Percentiles rank a stretch among this genome's conserved stretches.
phyloP scores from a whole-genome alignment of 768 basidiomycete genomes.

The Tricholoma bakamatsutake region DNA sequence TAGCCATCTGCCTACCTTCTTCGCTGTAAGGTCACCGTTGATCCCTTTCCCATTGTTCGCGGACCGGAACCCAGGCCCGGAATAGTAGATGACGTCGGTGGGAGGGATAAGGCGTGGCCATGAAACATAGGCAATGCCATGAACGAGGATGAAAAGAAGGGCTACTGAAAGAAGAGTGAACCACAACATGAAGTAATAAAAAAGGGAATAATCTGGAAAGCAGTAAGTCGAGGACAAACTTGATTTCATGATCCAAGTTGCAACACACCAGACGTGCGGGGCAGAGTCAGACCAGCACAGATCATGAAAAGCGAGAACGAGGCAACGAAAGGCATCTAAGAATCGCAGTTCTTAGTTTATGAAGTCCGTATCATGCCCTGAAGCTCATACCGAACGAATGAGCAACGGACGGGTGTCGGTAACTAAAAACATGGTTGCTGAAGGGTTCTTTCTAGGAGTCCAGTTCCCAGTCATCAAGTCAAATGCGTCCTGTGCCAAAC shows the following conservation, averaged over 20 bases:
- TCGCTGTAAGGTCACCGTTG: conserved; percentile 16
- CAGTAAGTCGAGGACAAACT: conserved; percentile 1
- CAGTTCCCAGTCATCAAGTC: conserved; percentile 92
- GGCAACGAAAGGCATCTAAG: conserved; percentile 80
- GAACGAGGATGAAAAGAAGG: conserved; percentile 65
- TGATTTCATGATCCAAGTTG: neutral
- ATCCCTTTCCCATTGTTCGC: conserved; percentile 73
- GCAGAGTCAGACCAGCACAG: conserved; percentile 77
- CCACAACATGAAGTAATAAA: conserved; percentile 85
- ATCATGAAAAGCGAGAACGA: conserved; percentile 86
- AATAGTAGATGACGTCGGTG: conserved; percentile 81
- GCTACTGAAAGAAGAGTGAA: conserved; percentile 56
- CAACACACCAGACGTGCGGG: conserved; percentile 76
- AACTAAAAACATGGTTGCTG: conserved; percentile 64
- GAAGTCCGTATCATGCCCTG: neutral
- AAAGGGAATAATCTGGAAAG: conserved; percentile 69
- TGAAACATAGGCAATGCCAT: conserved; percentile 92
- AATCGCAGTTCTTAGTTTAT: neutral
- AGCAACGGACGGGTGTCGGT: conserved; percentile 77
- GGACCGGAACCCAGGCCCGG: conserved; percentile 83
- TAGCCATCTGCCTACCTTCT: conserved; percentile 34
- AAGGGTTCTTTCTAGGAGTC: conserved; percentile 74
- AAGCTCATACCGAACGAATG: conserved; percentile 67
- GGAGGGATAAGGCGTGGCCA: conserved; percentile 88
- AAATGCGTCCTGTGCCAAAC: conserved; percentile 71